phyloP scores from a whole-genome alignment of 257 asterid genomes.

The Osmanthus fragrans region DNA sequence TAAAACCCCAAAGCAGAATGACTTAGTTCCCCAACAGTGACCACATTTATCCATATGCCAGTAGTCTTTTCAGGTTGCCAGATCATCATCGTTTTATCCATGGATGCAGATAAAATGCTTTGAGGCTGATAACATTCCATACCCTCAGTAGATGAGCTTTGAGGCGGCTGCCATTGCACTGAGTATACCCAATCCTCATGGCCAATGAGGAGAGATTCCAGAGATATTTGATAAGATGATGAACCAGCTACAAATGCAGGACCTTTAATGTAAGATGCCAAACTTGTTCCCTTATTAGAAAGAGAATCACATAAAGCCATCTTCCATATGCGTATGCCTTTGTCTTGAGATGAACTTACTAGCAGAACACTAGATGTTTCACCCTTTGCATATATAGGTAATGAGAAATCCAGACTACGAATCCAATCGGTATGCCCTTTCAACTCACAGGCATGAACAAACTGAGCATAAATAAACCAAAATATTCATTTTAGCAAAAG shows the following conservation, averaged over 20 bases:
- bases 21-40: constrained; percentile 92
- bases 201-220: constrained; percentile 93
- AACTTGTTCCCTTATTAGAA: constrained; percentile 43
- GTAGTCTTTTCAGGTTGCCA: constrained; percentile 96
- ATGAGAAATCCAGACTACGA: constrained; percentile 87
- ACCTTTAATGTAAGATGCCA: constrained; percentile 87
- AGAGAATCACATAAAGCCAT: constrained; percentile 46
- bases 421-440: constrained; percentile 98
- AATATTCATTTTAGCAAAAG: constrained; percentile 21
- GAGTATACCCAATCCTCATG: constrained; percentile 99
- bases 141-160: constrained; percentile 43
- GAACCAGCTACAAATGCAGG: constrained; percentile 72
- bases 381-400: constrained; percentile 54
- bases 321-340: constrained; percentile 97
- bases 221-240: constrained; percentile 68
- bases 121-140: constrained; percentile 71
- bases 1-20: constrained; percentile 96
- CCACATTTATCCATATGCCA: constrained; percentile 97
- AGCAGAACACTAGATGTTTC: constrained; percentile 59
- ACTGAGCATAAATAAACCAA: constrained; percentile 44
- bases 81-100: constrained; percentile 99
- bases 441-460: constrained; percentile 77
- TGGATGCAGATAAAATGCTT: constrained; percentile 89
- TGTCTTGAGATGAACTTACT: constrained; percentile 97
- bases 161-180: constrained; percentile 94